Base-by-base conservation (phyloP, 2,329 filamentous ascomycete genomes). In the Neospermospora avenae region DNA sequence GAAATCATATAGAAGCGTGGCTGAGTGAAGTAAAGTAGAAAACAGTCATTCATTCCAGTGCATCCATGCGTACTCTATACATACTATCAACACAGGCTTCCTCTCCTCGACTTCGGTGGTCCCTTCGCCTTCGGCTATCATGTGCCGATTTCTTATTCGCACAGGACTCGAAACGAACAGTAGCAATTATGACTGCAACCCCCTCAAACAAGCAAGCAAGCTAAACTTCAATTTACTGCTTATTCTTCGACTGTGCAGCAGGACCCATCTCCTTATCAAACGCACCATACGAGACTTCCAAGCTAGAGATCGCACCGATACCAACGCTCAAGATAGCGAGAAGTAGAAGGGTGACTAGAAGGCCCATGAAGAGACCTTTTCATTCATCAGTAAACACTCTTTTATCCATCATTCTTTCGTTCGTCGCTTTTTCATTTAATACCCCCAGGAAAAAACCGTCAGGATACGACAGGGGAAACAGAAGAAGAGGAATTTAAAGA, bases 181-280 rank as follows among this genome's bases (percentile, higher is more conserved):
- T 44, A 14, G 42, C 20, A 51, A 1, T 35, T 1, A 18, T n/a
- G 25, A 22, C 18, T 13, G 20, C 48, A 39, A 49, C 4, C 10
- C 25, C n/a, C 13, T 37, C 8, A 39, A 13, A 34, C 6, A 34
- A 18, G 10, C n/a, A 22, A 11, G 18, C 14, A 46, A 20, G 24
- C 4, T 10, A 3, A 22, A 20, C 18, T 25, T 13, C 8, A 4
- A 45, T 11, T 35, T 75, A 77, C 68, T 81, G 82, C 76, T 87
- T 82, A 8, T 53, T 48, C 79, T 91, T 96, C 84, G 93, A 96
- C 76, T 96, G 90, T 34, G 89, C 89, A 39, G 86, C 81, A n/a
- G 91, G 90, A 0, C 92, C 91, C 81, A 91, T 96, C 69, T 97
- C 93, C 80, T 96, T 97, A 73, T 96, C 93, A 73, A 98, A 99